Percentiles rank a stretch among this genome's conserved stretches.
These are phyloP conservation scores for Auricularia sp. DNA, from an alignment of 768 basidiomycete genomes.

Conservation along the genomic window DNA sequence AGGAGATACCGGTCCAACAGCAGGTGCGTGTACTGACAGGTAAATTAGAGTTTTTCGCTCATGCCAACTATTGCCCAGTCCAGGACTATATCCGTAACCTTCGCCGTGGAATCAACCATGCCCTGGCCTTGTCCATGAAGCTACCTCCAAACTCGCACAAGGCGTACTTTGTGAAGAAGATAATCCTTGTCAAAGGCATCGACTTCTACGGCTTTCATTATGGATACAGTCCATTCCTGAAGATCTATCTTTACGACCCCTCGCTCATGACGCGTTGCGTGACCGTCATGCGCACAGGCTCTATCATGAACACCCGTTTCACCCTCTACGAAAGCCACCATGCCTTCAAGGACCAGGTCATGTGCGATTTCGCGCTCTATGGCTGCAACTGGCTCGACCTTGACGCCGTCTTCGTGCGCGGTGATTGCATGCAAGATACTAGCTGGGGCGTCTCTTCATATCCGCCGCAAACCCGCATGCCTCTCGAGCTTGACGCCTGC, in stretches of 20 bases:
- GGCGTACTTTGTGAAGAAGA: constrained; percentile 58
- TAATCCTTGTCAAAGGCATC: constrained; percentile 85
- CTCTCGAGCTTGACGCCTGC: constrained; percentile 75
- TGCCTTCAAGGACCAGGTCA: constrained; percentile 79
- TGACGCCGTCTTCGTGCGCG: constrained; percentile 52
- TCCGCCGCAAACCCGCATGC: constrained; percentile 54
- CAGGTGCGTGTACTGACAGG: constrained; percentile 37
- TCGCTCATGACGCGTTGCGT: constrained; percentile 53
- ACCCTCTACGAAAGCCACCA: constrained; percentile 84
- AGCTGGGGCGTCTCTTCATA: constrained; percentile 39
- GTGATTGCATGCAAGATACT: constrained; percentile 17
- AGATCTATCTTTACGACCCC: constrained; percentile 70
- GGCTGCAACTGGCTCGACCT: constrained; percentile 88
- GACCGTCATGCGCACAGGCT: constrained; percentile 71
- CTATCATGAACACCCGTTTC: constrained; percentile 71
- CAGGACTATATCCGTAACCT: constrained; percentile 60
- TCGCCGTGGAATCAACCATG: constrained; percentile 70
- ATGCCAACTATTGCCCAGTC: constrained; percentile 35
- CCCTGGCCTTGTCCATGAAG: constrained; percentile 71
- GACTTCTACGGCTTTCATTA: constrained; percentile 93
- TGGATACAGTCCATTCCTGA: constrained; percentile 78
- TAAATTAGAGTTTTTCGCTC: not conserved
- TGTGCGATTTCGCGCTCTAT: constrained; percentile 90
- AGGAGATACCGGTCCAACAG: constrained; percentile 49
- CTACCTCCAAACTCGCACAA: constrained; percentile 51